Percentiles rank a stretch among this genome's conserved stretches.
These are phyloP conservation scores for Lentinula novae-zelandiae DNA, from an alignment of 1,284 basidiomycete genomes.

Conservation along the genomic window DNA sequence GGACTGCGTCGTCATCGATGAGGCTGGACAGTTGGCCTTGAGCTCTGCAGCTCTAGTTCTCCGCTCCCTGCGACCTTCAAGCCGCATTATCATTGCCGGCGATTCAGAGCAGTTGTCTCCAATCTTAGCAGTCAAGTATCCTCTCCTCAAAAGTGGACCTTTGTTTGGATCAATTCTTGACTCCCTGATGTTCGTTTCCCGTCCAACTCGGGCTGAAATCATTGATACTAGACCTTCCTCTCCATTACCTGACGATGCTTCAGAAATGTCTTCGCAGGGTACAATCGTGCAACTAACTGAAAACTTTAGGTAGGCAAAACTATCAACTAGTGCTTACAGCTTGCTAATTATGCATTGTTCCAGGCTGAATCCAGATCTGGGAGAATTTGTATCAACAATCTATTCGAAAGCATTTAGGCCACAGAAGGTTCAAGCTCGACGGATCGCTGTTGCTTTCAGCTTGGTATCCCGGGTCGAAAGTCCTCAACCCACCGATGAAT, in stretches of 20 bases:
- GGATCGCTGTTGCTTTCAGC: constrained; percentile 33
- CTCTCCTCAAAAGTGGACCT: constrained; percentile 30
- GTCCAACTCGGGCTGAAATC: constrained; percentile 18
- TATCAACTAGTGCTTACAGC: neutral
- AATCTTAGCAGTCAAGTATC: constrained; percentile 42
- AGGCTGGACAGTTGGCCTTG: constrained; percentile 46
- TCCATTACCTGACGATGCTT: constrained; percentile 5
- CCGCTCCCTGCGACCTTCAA: constrained; percentile 31
- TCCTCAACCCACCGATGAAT: constrained; percentile 20
- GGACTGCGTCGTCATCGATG: constrained; percentile 42
- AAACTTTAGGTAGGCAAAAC: constrained; percentile 35
- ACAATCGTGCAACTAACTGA: constrained; percentile 45
- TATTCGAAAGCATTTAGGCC: constrained; percentile 43
- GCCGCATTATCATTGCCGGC: constrained; percentile 44
- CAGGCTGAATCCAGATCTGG: constrained; percentile 46
- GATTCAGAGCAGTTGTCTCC: constrained; percentile 49
- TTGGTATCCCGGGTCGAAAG: constrained; percentile 18
- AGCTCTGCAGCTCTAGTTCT: constrained; percentile 40
- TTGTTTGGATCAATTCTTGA: constrained; percentile 48
- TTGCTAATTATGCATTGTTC: neutral
- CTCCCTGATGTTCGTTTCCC: constrained; percentile 32
- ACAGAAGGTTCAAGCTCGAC: constrained; percentile 39
- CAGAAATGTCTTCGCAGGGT: constrained; percentile 22
- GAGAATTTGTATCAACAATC: constrained; percentile 46
- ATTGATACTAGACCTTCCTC: constrained; percentile 12